Percentiles rank a stretch among this genome's conserved stretches.
Evolutionary conservation across 2,329 filamentous ascomycete species (phyloP).

Genomic region (Botrytis paeoniae): DNA sequence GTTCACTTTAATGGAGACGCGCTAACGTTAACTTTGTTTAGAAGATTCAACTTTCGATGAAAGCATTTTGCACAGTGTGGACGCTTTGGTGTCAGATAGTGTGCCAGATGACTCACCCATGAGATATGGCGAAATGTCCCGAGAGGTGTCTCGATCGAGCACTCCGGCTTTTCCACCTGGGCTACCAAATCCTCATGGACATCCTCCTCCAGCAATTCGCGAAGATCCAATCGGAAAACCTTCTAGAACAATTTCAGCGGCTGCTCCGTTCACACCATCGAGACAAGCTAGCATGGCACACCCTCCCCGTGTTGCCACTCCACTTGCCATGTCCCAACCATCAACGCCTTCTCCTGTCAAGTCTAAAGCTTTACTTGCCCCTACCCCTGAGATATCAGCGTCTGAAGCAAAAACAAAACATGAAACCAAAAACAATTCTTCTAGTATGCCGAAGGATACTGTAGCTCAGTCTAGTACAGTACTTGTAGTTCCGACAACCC

Average conservation of each 20-base stretch:
- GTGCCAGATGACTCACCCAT: slow-evolving; percentile 30
- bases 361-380: background rate
- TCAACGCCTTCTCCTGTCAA: slow-evolving; percentile 25
- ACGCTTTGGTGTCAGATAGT: slow-evolving; percentile 63
- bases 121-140: slow-evolving; percentile 16
- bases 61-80: slow-evolving; percentile 52
- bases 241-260: slow-evolving; percentile 33
- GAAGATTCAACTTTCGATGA: slow-evolving; percentile 56
- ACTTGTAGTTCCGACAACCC: slow-evolving; percentile 33
- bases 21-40: slow-evolving; percentile 44
- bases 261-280: slow-evolving; percentile 35
- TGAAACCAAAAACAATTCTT: slow-evolving; percentile 46
- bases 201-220: slow-evolving; percentile 38
- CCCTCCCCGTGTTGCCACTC: slow-evolving; percentile 32
- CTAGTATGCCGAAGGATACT: slow-evolving; percentile 48
- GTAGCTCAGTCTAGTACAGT: slow-evolving; percentile 30
- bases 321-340: slow-evolving; percentile 34
- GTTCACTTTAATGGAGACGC: background rate
- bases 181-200: slow-evolving; percentile 39
- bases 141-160: slow-evolving; percentile 32
- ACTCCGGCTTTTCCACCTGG: slow-evolving; percentile 49
- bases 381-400: background rate
- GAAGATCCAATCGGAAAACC: slow-evolving; percentile 31
- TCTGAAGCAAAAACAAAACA: slow-evolving; percentile 40
- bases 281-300: slow-evolving; percentile 25